phyloP scores from a whole-genome alignment of 2,329 filamentous ascomycete genomes.

The Amauroascus verrucosus region DNA sequence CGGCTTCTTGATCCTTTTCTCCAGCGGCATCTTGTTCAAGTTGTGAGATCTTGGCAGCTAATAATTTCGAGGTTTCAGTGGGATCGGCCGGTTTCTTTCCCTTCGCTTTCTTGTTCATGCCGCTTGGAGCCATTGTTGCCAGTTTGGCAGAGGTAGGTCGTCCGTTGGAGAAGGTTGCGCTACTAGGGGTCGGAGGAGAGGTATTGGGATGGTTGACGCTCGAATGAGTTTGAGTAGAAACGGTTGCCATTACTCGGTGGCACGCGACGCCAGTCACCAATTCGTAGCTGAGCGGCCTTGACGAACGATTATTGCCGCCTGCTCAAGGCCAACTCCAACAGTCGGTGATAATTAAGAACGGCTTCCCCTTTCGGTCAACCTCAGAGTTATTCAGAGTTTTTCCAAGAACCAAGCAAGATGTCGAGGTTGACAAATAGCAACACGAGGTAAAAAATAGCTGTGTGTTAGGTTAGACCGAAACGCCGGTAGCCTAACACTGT shows the following conservation, averaged over 20 bases:
- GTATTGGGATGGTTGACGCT: conserved; percentile 2
- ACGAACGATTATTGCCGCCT: background rate
- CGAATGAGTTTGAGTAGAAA: conserved; percentile 4
- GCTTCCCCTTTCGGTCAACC: background rate
- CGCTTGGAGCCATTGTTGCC: conserved; percentile 38
- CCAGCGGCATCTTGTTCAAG: conserved; percentile 86
- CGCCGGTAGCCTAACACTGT: background rate
- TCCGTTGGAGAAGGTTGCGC: conserved; percentile 9
- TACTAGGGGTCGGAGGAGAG: conserved; percentile 7
- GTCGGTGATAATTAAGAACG: background rate
- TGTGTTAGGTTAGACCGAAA: background rate
- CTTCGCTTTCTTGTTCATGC: conserved; percentile 64
- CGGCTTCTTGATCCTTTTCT: conserved; percentile 88
- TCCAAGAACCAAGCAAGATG: background rate
- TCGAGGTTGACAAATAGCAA: background rate
- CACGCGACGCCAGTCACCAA: conserved; percentile 3
- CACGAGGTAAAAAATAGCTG: background rate
- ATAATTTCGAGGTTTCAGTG: conserved; percentile 79
- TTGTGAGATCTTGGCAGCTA: conserved; percentile 89
- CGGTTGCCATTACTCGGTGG: conserved; percentile 9
- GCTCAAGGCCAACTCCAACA: background rate
- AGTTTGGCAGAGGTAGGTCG: conserved; percentile 19
- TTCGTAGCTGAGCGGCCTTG: background rate
- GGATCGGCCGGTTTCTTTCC: conserved; percentile 75
- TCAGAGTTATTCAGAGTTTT: conserved; percentile 7